Percentiles rank a stretch among this genome's conserved stretches.
Evolutionary conservation across 2,329 filamentous ascomycete species (phyloP).

Genomic region (Aspergillus japonicus): DNA sequence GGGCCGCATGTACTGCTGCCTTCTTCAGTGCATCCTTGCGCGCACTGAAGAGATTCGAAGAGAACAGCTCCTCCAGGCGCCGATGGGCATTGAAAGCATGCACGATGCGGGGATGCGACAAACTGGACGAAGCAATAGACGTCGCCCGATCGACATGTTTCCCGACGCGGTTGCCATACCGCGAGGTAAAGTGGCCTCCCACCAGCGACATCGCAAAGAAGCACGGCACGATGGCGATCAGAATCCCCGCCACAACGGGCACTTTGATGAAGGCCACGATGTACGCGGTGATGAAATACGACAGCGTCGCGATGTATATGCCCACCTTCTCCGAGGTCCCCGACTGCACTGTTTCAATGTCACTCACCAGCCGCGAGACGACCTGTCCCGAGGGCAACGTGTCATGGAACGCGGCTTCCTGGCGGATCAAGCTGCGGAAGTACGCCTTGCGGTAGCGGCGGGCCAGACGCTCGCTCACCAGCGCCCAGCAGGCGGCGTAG

Average conservation of each 20-base stretch:
- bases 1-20: slow-evolving; percentile 54
- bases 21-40: slow-evolving; percentile 58
- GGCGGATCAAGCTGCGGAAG: slow-evolving; percentile 56
- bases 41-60: slow-evolving; percentile 50
- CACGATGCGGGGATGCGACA: slow-evolving; percentile 60
- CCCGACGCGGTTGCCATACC: slow-evolving; percentile 49
- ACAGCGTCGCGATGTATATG: slow-evolving; percentile 59
- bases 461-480: slow-evolving; percentile 63
- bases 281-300: slow-evolving; percentile 67
- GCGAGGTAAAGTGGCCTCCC: slow-evolving; percentile 54
- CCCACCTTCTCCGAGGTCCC: slow-evolving; percentile 71
- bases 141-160: slow-evolving; percentile 57
- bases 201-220: slow-evolving; percentile 59
- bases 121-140: slow-evolving; percentile 61
- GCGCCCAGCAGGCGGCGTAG: slow-evolving; percentile 63
- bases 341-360: slow-evolving; percentile 64
- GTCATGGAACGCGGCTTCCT: slow-evolving; percentile 66
- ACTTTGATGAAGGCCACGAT: slow-evolving; percentile 66
- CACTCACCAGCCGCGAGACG: slow-evolving; percentile 60
- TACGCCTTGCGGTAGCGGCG: slow-evolving; percentile 62
- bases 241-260: slow-evolving; percentile 53
- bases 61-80: slow-evolving; percentile 60
- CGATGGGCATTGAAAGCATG: slow-evolving; percentile 62
- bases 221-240: slow-evolving; percentile 62
- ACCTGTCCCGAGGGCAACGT: slow-evolving; percentile 62